Base-by-base conservation (phyloP, 148 eudicot genomes). In the Spergularia bocconei region DNA sequence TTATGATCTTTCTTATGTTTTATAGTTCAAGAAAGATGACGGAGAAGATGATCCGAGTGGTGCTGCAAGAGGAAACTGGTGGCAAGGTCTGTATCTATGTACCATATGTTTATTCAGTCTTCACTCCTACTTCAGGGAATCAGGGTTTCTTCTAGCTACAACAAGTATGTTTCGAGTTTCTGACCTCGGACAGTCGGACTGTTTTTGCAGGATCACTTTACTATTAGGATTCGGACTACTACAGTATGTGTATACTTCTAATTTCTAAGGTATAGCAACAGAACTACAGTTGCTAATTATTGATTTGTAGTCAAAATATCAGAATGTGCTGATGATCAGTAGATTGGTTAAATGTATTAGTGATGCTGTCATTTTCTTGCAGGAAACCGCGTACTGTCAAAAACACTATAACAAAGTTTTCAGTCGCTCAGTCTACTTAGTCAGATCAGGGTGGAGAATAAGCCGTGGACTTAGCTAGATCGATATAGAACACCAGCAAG, bases 21-120 rank as follows among this genome's bases (percentile, higher is more conserved):
- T 75, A 89, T 75, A 89, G 90, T 77, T 47, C 78, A 84, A 80
- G 47, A 90, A 88, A 79, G 97, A 90, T 69, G 85, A 70, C 8
- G 97, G 82, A 58, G 98, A 91, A 81, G 93, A 90, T 77, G 97
- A 91, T 63, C 80, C 93, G 6, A 90, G 84, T 63, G 82, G 84
- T 79, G 93, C 88, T 77, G 84, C 91, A 7, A 80, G 97, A 69
- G 97, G 98, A 67, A 90, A 93, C 61, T 93, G 98, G 98, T 93
- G 98, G 98, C 87, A 90, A 84, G 97, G 98, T 89, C 76, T 75
- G 69, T 55, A 6, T 23, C 13, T 44, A 13, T 13, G 8, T n/a
- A 50, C 5, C 66, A 1, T 20, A 29, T 47, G 33, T 0, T 50
- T 33, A 38, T 16, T 63, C 11, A 19, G 2, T 15, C 9, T 29